These are phyloP conservation scores for Penicillium sp. DNA, from an alignment of 2,329 filamentous ascomycete species.

Conservation along the genomic window DNA sequence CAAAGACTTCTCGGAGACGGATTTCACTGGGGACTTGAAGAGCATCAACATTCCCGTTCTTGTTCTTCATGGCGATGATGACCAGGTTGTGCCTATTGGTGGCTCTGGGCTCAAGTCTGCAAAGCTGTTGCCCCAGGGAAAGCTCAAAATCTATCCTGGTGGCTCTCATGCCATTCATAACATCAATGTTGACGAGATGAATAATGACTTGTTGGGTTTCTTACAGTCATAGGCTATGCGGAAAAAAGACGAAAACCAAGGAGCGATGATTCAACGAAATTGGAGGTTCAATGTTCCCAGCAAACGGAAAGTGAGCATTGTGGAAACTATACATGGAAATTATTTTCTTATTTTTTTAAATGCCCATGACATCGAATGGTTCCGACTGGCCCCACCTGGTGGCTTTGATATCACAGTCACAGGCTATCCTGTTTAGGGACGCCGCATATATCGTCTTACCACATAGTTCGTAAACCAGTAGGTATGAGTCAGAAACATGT, in stretches of 20 bases:
- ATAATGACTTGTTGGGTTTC: constrained; percentile 44
- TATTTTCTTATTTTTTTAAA: too few species aligned
- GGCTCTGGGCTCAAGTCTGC: constrained; percentile 34
- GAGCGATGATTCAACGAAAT: too few species aligned
- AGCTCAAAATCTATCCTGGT: constrained; percentile 46
- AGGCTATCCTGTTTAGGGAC: neutral
- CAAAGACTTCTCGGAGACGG: constrained; percentile 47
- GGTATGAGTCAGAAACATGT: neutral
- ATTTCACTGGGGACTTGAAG: constrained; percentile 47
- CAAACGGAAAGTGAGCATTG: too few species aligned
- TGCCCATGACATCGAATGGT: too few species aligned
- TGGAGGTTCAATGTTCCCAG: too few species aligned
- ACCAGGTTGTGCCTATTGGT: constrained; percentile 46
- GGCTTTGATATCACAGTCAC: neutral
- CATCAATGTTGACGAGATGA: constrained; percentile 40
- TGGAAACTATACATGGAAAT: too few species aligned
- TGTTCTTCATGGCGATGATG: constrained; percentile 47
- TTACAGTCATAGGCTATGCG: neutral
- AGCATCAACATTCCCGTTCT: constrained; percentile 46
- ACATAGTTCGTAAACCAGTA: too few species aligned
- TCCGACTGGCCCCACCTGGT: too few species aligned
- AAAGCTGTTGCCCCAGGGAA: constrained; percentile 42
- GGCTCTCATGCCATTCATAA: constrained; percentile 47
- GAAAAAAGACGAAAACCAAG: neutral
- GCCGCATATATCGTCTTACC: neutral